Evolutionary conservation across 2,329 filamentous ascomycete species (phyloP), one percentile per base, ranked within the genome.

Genomic region (Parastagonospora nodorum): DNA sequence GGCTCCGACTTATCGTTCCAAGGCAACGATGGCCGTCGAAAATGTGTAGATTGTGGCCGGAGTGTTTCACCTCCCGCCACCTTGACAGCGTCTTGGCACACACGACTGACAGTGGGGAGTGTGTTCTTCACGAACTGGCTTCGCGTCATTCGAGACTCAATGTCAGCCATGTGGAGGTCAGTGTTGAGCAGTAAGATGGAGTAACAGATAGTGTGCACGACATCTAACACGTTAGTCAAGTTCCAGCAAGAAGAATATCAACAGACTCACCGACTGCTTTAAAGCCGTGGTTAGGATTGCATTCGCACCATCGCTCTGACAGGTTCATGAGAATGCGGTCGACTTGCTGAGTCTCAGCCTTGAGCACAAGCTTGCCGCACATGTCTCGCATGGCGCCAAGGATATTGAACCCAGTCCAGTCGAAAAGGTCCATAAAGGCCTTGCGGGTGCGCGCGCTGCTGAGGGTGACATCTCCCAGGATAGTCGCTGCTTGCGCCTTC

Each of bases 141-240:
- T 48, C 89, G 86, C 1, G 93, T 97, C 94, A 99, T 99, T 78
- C 96, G 96, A 64, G 89, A 86, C 55, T 96, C 92, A 62, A 97
- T 96, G 68, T 97, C 92, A 51, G 93, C 94, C 67, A 97, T 75
- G 67, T 99, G 93, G 48, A 99, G 80, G 77, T 99, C 94, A 30
- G 94, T 99, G 67, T 99, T 99, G 57, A 99, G 82, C 9, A 99
- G 82, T 68, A 99, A 87, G 58, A 99, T 86, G 1, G 94, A 97
- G 74, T 97, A 99, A 75, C 91, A 95, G 57, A 97, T 95, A 19
- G 92, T 97, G 72, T 99, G 93, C 14, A 99, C 92, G 41, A 97
- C 89, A 77, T 97, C 93, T 89, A 66, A 5, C 8, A 38, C 30
- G 57, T 80, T 63, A 77, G 75, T 57, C 41, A 29, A 47, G 44